Evolutionary conservation across 352 stramenopile genomes (phyloP), one percentile per base, ranked within the genome.

Genomic region (Phytophthora quininea): DNA sequence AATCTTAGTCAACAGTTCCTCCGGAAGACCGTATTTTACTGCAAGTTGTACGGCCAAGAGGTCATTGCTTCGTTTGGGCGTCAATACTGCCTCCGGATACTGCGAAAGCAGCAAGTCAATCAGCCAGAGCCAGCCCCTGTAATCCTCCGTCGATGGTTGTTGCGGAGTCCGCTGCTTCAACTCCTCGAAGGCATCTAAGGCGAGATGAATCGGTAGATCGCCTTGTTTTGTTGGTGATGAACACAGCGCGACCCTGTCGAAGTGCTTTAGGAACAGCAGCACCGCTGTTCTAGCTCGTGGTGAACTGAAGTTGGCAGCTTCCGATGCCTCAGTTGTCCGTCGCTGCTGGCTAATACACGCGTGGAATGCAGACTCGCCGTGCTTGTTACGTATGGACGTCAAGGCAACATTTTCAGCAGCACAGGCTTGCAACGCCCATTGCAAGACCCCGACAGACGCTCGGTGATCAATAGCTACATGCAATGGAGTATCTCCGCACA

Each of bases 141-240:
- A 24, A 24, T 24, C 19, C 19, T 24, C 19, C 19, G 19, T 24
- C 19, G 19, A 24, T 24, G 19, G 19, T 24, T 24, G 19, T 24
- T 24, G 19, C 19, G 19, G 47, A 15, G 15, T 11, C 66, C 43
- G 48, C 45, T 68, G 61, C 31, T 81, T 79, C 2, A 32, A 14
- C 10, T 69, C 45, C 29, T 84, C 60, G 15, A 74, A 85, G 9
- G 64, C 70, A 52, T 81, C 68, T 63, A 89, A 74, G 2, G 80
- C 79, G 4, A 89, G 64, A 29, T 89, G 82, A 11, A 91, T 54
- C 12, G 82, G 72, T 12, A 89, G 46, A 54, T 89, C 72, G 19
- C 80, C 80, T 3, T 71, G n/a, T n/a, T 67, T 73, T 3, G 69
- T 87, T 12, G 64, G n/a, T 14, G 58, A 71, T 2, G 50, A 62